Percentiles rank a stretch among this genome's conserved stretches.
These are phyloP conservation scores for Tagetes erecta DNA, from an alignment of 129 eudicot species.

Conservation along the genomic window DNA sequence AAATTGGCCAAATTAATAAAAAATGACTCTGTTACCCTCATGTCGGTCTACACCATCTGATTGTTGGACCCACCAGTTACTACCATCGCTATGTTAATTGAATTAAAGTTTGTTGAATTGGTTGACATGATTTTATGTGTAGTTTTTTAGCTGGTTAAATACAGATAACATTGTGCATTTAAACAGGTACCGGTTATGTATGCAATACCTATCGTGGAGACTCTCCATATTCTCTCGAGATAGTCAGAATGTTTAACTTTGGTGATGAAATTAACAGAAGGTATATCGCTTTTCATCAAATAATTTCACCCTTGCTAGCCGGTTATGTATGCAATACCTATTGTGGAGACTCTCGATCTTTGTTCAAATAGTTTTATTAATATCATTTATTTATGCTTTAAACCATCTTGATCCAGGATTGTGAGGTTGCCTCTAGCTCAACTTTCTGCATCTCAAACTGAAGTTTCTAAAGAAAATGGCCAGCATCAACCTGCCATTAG, in stretches of 20 bases:
- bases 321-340: no score
- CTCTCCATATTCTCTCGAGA: conserved; percentile 64
- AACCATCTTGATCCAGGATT: conserved; percentile 49
- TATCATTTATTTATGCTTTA: background rate
- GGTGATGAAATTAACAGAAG: conserved; percentile 74
- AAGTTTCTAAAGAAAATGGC: conserved; percentile 33
- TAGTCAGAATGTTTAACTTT: conserved; percentile 80
- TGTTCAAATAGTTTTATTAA: background rate
- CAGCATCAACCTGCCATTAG: conserved; percentile 37
- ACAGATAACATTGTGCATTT: conserved; percentile 8
- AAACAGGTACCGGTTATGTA: conserved; percentile 78
- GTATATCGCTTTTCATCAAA: conserved; percentile 37
- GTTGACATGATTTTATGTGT: background rate
- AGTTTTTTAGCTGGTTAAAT: background rate
- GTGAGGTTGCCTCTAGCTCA: conserved; percentile 60
- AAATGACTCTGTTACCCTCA: background rate
- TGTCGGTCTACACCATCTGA: background rate
- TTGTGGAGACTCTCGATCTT: background rate
- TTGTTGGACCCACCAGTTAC: background rate
- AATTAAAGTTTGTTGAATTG: background rate
- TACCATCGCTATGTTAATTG: no score
- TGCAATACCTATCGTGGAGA: conserved; percentile 77
- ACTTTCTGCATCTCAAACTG: conserved; percentile 43
- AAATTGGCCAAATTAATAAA: conserved; percentile 17
- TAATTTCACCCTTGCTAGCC: background rate